These are phyloP conservation scores for Westerdykella ornata DNA, from an alignment of 2,329 filamentous ascomycete species.

Conservation along the genomic window DNA sequence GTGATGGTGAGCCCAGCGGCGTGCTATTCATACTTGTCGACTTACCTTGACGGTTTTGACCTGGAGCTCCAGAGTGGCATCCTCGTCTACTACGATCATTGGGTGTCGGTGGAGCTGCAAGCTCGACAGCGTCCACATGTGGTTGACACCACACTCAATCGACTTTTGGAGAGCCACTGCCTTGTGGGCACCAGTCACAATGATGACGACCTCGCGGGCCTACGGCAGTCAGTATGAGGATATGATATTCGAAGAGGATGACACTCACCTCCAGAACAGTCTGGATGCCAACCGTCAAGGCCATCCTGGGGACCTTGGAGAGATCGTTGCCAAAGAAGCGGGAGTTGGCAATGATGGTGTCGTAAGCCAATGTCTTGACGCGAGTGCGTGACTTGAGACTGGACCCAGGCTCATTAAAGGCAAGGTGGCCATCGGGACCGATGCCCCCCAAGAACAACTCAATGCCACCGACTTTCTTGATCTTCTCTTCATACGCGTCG, in stretches of 20 bases:
- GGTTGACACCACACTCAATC: constrained; percentile 75
- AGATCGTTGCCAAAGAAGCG: constrained; percentile 75
- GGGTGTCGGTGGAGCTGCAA: constrained; percentile 75
- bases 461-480: constrained; percentile 67
- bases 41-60: constrained; percentile 40
- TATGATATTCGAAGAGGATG: constrained; percentile 3
- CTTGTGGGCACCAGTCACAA: constrained; percentile 77
- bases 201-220: constrained; percentile 72
- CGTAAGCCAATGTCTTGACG: constrained; percentile 80
- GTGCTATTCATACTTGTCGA: neutral
- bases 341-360: constrained; percentile 79
- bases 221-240: constrained; percentile 14
- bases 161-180: constrained; percentile 71
- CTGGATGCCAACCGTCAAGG: constrained; percentile 76
- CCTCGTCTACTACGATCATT: constrained; percentile 77
- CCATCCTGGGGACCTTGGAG: constrained; percentile 69
- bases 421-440: constrained; percentile 79
- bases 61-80: constrained; percentile 49
- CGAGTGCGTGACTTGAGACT: constrained; percentile 70
- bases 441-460: constrained; percentile 82
- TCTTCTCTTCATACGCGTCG: constrained; percentile 70
- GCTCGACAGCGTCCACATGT: constrained; percentile 84
- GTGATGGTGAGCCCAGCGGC: constrained; percentile 6
- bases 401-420: constrained; percentile 84
- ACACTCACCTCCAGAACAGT: constrained; percentile 67